These are phyloP conservation scores for Chaetothyriales sp. DNA, from an alignment of 2,329 filamentous ascomycete species.

Conservation along the genomic window DNA sequence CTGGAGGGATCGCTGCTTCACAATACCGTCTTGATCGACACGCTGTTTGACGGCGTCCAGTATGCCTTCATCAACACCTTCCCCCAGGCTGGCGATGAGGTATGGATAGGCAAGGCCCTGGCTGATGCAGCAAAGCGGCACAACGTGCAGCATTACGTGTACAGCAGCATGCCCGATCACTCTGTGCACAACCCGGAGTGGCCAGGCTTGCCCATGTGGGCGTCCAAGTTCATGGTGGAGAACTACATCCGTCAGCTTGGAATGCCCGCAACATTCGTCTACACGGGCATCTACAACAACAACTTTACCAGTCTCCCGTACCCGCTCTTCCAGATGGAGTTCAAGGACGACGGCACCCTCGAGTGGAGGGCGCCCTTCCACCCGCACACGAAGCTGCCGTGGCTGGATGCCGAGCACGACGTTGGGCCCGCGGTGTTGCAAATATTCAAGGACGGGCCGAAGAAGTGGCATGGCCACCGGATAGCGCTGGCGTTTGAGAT, in stretches of 20 bases:
- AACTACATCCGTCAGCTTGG: slow-evolving; percentile 73
- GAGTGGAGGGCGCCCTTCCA: slow-evolving; percentile 90
- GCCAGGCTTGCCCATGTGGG: slow-evolving; percentile 80
- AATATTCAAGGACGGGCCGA: slow-evolving; percentile 82
- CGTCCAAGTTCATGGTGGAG: slow-evolving; percentile 81
- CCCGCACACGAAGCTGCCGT: slow-evolving; percentile 73
- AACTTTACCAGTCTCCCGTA: slow-evolving; percentile 92
- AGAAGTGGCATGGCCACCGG: slow-evolving; percentile 65
- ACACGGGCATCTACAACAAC: slow-evolving; percentile 97
- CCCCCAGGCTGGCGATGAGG: slow-evolving; percentile 78
- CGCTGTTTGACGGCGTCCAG: slow-evolving; percentile 69
- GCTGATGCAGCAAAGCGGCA: slow-evolving; percentile 78
- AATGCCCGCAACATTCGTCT: slow-evolving; percentile 80
- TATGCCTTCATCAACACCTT: slow-evolving; percentile 96
- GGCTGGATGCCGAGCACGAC: slow-evolving; percentile 93
- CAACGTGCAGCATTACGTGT: slow-evolving; percentile 73
- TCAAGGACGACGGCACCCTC: slow-evolving; percentile 71
- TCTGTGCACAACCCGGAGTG: slow-evolving; percentile 59
- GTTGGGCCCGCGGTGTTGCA: slow-evolving; percentile 83
- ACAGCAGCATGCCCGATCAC: slow-evolving; percentile 95
- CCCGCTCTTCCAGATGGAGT: slow-evolving; percentile 88
- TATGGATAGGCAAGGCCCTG: slow-evolving; percentile 71
- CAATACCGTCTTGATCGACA: slow-evolving; percentile 55
- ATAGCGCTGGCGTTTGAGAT: slow-evolving; percentile 86
- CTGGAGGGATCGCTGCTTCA: slow-evolving; percentile 52